A percentile compares a stretch with the other conserved stretches of the same genome.
phyloP scores from a whole-genome alignment of 2,329 filamentous ascomycete genomes.

The Colletotrichum paranaense region DNA sequence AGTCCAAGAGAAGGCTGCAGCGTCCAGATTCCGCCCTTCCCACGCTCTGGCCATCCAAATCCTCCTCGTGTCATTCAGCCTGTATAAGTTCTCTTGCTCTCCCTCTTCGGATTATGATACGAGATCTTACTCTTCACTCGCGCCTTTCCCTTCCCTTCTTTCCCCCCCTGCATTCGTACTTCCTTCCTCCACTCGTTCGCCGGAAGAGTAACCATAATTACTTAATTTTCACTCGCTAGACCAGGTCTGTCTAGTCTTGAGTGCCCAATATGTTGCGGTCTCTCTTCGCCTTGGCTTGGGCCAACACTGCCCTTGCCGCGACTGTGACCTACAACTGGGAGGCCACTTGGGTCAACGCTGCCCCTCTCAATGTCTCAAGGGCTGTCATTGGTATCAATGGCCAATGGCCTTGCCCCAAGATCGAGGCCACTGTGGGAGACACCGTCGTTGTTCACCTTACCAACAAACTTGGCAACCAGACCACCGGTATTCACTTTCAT shows the following conservation, averaged over 20 bases:
- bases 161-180: neutral
- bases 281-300: slow-evolving; percentile 36
- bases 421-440: slow-evolving; percentile 64
- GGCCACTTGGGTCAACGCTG: slow-evolving; percentile 52
- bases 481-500: slow-evolving; percentile 67
- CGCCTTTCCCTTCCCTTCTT: slow-evolving; percentile 1
- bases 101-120: neutral
- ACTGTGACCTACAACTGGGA: slow-evolving; percentile 52
- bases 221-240: neutral
- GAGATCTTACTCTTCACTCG: neutral
- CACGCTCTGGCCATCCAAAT: slow-evolving; percentile 11
- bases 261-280: slow-evolving; percentile 18
- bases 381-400: slow-evolving; percentile 67
- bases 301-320: slow-evolving; percentile 41
- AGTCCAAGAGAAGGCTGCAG: neutral
- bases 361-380: slow-evolving; percentile 50
- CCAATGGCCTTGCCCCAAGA: slow-evolving; percentile 69
- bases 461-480: slow-evolving; percentile 65
- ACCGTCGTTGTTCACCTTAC: slow-evolving; percentile 59
- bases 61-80: neutral
- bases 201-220: slow-evolving; percentile 14
- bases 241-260: slow-evolving; percentile 6
- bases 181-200: slow-evolving; percentile 28
- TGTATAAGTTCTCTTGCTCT: slow-evolving; percentile 19
- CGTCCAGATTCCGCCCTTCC: neutral